A percentile compares a stretch with the other conserved stretches of the same genome.
phyloP scores from a whole-genome alignment of 2,329 filamentous ascomycete species.

The Cordyceps fumosorosea region DNA sequence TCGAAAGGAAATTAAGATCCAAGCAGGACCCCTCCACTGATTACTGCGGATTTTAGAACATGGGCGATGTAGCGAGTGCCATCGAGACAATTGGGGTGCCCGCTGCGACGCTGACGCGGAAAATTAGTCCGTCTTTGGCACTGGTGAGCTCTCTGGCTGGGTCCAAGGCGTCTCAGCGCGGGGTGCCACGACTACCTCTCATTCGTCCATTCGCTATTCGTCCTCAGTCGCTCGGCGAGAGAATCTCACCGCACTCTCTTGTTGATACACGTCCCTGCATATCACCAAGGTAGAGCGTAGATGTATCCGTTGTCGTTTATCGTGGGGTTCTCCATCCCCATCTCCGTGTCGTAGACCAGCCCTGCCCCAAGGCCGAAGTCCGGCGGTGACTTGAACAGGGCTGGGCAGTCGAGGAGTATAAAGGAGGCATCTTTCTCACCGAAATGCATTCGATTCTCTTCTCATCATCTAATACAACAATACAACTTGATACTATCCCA shows the following conservation, averaged over 20 bases:
- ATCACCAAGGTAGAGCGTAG: background rate
- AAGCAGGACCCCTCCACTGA: background rate
- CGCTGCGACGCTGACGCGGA: slow-evolving; percentile 11
- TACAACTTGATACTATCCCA: background rate
- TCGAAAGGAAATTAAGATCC: slow-evolving; percentile 3
- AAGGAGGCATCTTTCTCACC: background rate
- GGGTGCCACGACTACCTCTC: background rate
- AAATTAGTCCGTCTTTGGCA: slow-evolving; percentile 8
- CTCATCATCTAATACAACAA: background rate
- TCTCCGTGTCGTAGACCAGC: background rate
- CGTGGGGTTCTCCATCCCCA: background rate
- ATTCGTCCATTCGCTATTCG: background rate
- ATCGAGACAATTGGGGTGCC: background rate
- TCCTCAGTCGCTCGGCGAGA: background rate
- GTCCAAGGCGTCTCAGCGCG: background rate
- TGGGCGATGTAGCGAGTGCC: background rate
- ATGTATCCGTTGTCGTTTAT: background rate
- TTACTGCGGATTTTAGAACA: slow-evolving; percentile 6
- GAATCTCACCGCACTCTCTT: background rate
- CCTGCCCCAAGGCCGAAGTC: slow-evolving; percentile 4
- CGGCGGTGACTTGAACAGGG: background rate
- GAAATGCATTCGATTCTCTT: background rate
- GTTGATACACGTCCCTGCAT: background rate
- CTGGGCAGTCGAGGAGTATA: background rate
- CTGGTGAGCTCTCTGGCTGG: background rate